These are phyloP conservation scores for Cyberlindnera mississippiensis DNA, from an alignment of 805 yeast genomes.

Conservation along the genomic window DNA sequence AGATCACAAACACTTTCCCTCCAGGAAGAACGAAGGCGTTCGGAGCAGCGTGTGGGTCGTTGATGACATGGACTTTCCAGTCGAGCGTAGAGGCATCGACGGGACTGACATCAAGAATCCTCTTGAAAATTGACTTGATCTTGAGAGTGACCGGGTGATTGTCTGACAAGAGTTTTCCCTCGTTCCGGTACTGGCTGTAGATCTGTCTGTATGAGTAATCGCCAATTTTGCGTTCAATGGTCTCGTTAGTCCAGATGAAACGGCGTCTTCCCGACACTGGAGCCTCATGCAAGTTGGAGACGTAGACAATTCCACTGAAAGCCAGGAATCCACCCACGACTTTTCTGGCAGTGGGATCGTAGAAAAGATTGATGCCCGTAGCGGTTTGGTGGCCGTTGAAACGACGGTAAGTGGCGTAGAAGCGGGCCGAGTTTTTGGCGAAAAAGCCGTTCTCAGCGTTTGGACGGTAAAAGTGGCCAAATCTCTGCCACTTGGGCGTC, in stretches of 20 bases:
- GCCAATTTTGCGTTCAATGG: constrained; percentile 62
- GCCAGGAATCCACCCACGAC: constrained; percentile 33
- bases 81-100: constrained; percentile 33
- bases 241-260: constrained; percentile 65
- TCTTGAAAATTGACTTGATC: constrained; percentile 60
- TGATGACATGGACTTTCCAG: constrained; percentile 82
- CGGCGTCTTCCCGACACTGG: constrained; percentile 75
- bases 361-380: constrained; percentile 9
- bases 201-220: constrained; percentile 60
- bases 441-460: constrained; percentile 8
- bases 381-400: constrained; percentile 29
- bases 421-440: constrained; percentile 8
- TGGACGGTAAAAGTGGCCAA: constrained; percentile 11
- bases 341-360: constrained; percentile 30
- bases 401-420: constrained; percentile 37
- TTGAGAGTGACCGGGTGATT: constrained; percentile 54
- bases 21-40: constrained; percentile 96
- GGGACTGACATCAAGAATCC: constrained; percentile 57
- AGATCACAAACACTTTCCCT: constrained; percentile 90
- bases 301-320: constrained; percentile 35
- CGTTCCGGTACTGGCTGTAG: constrained; percentile 43
- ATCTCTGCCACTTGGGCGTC: neutral
- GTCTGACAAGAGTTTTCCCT: constrained; percentile 50
- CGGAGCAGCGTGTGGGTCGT: constrained; percentile 72
- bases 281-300: constrained; percentile 65